Evolutionary conservation across 306 rosid species (phyloP).

Genomic region (Coriaria nepalensis): DNA sequence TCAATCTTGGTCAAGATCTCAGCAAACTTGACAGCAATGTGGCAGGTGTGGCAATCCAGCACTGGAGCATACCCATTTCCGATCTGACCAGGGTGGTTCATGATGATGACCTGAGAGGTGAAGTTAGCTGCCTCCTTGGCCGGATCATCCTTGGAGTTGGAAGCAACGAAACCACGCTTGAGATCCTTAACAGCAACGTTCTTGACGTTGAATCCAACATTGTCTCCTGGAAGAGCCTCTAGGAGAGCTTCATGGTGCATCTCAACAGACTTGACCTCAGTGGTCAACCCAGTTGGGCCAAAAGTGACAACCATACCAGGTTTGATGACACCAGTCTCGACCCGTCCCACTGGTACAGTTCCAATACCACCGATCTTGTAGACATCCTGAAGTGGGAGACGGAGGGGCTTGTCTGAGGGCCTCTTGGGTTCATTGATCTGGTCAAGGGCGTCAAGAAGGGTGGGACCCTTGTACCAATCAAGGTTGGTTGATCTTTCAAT

Average conservation of each 20-base stretch:
- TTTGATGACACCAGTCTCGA: too few species aligned
- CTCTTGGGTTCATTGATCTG: neutral
- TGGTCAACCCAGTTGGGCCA: neutral
- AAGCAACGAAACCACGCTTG: neutral
- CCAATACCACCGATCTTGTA: too few species aligned
- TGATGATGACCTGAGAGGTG: neutral
- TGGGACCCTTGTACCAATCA: neutral
- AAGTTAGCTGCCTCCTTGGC: neutral
- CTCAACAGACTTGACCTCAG: neutral
- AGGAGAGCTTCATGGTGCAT: too few species aligned
- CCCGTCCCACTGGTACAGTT: too few species aligned
- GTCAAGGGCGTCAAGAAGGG: conserved; percentile 3
- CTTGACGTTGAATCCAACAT: too few species aligned
- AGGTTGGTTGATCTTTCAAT: neutral
- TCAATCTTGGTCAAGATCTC: neutral
- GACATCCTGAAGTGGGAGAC: neutral
- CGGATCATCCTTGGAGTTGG: too few species aligned
- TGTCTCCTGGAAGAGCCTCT: too few species aligned
- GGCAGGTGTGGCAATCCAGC: too few species aligned
- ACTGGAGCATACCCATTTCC: too few species aligned
- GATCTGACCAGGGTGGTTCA: too few species aligned
- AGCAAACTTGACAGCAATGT: too few species aligned
- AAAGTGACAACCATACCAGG: neutral
- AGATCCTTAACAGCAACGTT: neutral
- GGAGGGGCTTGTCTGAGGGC: conserved; percentile 4